These are phyloP conservation scores for Castanea mollissima DNA, from an alignment of 306 rosid species.

Conservation along the genomic window DNA sequence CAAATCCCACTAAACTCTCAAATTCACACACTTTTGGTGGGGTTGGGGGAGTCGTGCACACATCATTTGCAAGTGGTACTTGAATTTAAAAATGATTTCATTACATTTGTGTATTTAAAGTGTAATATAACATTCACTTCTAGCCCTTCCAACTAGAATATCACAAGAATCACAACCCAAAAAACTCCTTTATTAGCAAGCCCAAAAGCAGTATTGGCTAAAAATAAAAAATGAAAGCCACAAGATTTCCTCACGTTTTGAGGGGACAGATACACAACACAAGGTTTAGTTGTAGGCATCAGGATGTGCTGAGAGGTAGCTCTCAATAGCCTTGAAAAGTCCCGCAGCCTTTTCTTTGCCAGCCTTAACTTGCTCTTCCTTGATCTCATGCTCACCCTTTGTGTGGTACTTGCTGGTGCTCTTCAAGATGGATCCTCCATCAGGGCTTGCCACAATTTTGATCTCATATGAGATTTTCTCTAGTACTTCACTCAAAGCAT, in stretches of 20 bases:
- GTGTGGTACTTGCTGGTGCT: conserved; percentile 25
- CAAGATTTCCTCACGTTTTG: neutral
- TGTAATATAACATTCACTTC: too few species aligned
- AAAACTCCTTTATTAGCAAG: neutral
- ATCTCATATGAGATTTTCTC: conserved; percentile 46
- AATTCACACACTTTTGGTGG: too few species aligned
- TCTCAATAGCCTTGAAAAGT: conserved; percentile 33
- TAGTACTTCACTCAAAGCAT: conserved; percentile 26
- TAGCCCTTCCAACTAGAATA: too few species aligned
- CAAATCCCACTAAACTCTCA: too few species aligned
- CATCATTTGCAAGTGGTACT: too few species aligned
- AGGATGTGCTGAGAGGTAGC: conserved; percentile 43
- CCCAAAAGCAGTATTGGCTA: neutral
- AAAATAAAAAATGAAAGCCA: neutral
- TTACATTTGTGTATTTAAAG: too few species aligned
- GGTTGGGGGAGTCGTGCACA: too few species aligned
- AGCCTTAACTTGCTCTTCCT: conserved; percentile 34
- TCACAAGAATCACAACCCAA: too few species aligned
- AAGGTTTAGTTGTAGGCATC: conserved; percentile 11
- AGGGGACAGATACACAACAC: neutral
- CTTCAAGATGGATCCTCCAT: conserved; percentile 36
- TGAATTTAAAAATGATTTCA: too few species aligned
- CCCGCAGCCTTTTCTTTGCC: conserved; percentile 34
- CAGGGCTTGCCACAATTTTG: conserved; percentile 26
- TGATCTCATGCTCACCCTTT: conserved; percentile 22